Evolutionary conservation across 352 stramenopile genomes (phyloP), one percentile per base, ranked within the genome.

Genomic region (Globisporangium iwayamae): DNA sequence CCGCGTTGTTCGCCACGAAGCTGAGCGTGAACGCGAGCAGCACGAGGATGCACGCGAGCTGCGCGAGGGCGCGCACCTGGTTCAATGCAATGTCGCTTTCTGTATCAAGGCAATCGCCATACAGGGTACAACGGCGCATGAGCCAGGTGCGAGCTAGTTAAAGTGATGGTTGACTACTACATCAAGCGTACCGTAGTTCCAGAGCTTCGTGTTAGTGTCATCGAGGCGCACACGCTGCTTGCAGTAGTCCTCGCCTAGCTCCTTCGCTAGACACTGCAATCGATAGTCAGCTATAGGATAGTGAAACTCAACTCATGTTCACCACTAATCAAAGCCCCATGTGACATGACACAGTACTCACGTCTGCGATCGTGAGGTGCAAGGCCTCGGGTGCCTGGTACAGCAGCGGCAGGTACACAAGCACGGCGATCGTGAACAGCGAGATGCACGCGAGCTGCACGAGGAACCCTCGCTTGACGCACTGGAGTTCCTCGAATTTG

Each of bases 201-300:
- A 87, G 6, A 90, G 70, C 41, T 70, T 76, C 0, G 81, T 90
- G 56, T 85, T 62, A 10, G 63, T 69, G 5, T 69, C 71, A 53
- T 87, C 69, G 10, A 83, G 62, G 3, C 70, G 68, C 64, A 87
- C 79, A 4, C 71, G 81, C 7, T 67, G 60, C 30, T 67, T 73
- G 68, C 78, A 90, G 56, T 90, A 90, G 56, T 79, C 77, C n/a
- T 72, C 69, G 2, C 78, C 78, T 1, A 87, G 65, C 1, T 66
- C 60, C 14, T 72, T 66, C 10, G 55, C 57, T 22, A 87, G 43
- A 45, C 81, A 90, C 73, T 90, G 36, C 34, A 2, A 36, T 10
- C 18, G 25, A 54, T 55, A 50, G 20, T 11, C 45, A n/a, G 14
- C 38, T 16, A 39, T 56, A 8, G 25, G 25, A 28, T 28, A 2